Evolutionary conservation across 1,139 yeast genomes (phyloP), one percentile per base, ranked within the genome.

Genomic region (Williopsis jadinii): DNA sequence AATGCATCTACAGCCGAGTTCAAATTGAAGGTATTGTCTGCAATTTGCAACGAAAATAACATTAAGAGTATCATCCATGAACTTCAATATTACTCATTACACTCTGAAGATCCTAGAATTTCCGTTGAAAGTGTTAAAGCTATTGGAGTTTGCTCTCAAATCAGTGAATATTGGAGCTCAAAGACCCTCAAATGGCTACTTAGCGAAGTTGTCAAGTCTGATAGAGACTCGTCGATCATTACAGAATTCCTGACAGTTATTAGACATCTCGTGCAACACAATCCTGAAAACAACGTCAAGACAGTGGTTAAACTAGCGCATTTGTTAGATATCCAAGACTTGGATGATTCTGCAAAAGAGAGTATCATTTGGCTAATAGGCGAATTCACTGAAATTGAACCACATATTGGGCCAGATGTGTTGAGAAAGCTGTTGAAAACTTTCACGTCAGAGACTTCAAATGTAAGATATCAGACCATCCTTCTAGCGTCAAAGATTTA

Each of bases 281-380:
- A 75, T 46, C 75, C 82, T 4, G 53, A 58, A 30, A 60, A 56
- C 5, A 52, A 58, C 33, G 53, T 68, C 19, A 64, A 60, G 36
- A 69, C 73, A 2, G 65, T 68, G 3, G 63, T 63, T 41, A 62
- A 60, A 37, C 57, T 75, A 10, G 66, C 76, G 2, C 57, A 67
- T 3, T 54, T 64, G 3, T 19, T 45, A 11, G 54, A 50, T 28
- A 38, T 42, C n/a, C 46, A 48, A 5, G 28, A 57, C 3, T 53
- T 71, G 28, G 70, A 64, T 28, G 58, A 66, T 19, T 69, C 70
- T 13, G 95, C 97, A 0, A 77, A 80, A 49, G 88, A 95, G 2
- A 84, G 94, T 42, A 80, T 88, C 15, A 72, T 92, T 13, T 94
- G 97, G 97, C 71, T 90, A 11, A 75, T 92, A 36, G 97, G 97